Evolutionary conservation across 129 eudicot species (phyloP).

Genomic region (Flaveria brownii): DNA sequence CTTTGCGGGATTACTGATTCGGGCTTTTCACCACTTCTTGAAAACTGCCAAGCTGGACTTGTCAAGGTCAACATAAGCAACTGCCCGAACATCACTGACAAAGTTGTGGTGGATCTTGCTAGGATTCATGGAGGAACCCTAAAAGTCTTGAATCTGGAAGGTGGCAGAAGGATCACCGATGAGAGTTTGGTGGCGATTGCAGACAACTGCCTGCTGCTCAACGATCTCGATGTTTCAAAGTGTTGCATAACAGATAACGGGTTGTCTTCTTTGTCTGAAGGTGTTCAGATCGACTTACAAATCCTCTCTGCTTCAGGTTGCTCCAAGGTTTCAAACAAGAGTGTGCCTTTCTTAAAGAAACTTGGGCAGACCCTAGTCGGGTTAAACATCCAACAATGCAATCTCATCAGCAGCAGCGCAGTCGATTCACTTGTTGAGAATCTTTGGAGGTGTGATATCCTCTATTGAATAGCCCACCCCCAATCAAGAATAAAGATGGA

Average conservation of each 20-base stretch:
- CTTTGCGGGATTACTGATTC: conserved; percentile 66
- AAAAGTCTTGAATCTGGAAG: conserved; percentile 71
- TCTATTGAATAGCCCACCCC: conserved; percentile 36
- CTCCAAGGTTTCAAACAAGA: conserved; percentile 66
- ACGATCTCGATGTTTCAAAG: conserved; percentile 81
- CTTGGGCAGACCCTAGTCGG: conserved; percentile 71
- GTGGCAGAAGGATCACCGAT: conserved; percentile 70
- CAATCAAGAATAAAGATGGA: conserved; percentile 9
- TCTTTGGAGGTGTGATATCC: conserved; percentile 91
- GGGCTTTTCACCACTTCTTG: conserved; percentile 59
- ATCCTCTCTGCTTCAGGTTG: conserved; percentile 88
- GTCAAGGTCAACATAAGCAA: conserved; percentile 66
- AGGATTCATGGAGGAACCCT: conserved; percentile 73
- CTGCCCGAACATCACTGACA: conserved; percentile 67
- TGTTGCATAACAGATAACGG: conserved; percentile 76
- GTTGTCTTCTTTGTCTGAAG: conserved; percentile 54
- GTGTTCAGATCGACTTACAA: conserved; percentile 52
- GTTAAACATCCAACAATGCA: conserved; percentile 83
- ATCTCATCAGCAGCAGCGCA: conserved; percentile 58
- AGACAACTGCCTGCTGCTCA: conserved; percentile 52
- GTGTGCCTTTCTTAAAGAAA: conserved; percentile 51
- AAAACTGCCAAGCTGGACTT: conserved; percentile 58
- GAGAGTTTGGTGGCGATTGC: conserved; percentile 65
- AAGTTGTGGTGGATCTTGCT: conserved; percentile 49
- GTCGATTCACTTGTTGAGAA: conserved; percentile 61